Evolutionary conservation across 441 rosid species (phyloP), one percentile per base, ranked within the genome.

Genomic region (Kokia cookei): DNA sequence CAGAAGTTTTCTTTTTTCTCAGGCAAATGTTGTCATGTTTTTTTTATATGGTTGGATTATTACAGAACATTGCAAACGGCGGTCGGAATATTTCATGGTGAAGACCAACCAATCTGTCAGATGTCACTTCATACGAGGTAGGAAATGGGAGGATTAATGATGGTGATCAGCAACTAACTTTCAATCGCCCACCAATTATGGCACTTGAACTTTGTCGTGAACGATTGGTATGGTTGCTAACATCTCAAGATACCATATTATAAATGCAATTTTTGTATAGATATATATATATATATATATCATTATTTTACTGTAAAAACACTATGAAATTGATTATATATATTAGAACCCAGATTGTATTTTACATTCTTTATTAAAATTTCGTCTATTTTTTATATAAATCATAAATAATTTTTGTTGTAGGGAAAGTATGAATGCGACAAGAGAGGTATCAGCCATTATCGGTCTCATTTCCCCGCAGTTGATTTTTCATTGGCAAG

Each of bases 31-130:
- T 32, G 37, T 32, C 8, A 3, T 63, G 27, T 5, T 65, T 42
- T 32, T n/a, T 13, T 0, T 5, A 5, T 7, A 65, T 47, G 57
- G 47, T 53, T 78, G 65, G 1, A 15, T 17, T 26, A 8, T 27
- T 66, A 54, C 86, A 93, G 98, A 83, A 82, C 98, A 58, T 75
- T 95, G 88, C 89, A 95, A 86, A 95, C 99, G 50, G 88, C 98
- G 13, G 77, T 71, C 13, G 93, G 89, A 77, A 80, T 88, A 47
- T 95, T 93, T 73, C 83, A 88, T 48, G 66, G 83, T 24, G 84
- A 80, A 80, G 72, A n/a, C 32, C 57, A 59, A 5, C 27, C 60
- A 11, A 78, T 45, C 77, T 77, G 73, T 57, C 65, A 7, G 73
- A 67, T 69, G 72, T 12, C 2, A 10, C 51, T 50, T 69, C 79